Evolutionary conservation across 2,329 filamentous ascomycete genomes (phyloP), one percentile per base, ranked within the genome.

Genomic region (Venturia effusa): DNA sequence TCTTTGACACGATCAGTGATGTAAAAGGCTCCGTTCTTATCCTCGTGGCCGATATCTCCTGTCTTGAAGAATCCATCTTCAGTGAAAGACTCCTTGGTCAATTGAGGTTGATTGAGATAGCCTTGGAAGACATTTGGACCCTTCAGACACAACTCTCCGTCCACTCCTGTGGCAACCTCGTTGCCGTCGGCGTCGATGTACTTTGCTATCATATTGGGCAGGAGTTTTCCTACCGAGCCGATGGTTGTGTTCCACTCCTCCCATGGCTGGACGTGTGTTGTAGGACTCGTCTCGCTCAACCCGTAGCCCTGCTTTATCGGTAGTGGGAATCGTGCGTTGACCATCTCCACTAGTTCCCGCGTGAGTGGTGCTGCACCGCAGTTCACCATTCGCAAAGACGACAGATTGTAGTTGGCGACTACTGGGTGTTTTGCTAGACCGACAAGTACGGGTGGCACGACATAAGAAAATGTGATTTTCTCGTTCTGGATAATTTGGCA

Each of bases 231-330:
- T 0, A 93, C 89, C 0, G 88, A 88, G 24, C 92, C 92, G 68
- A 92, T 86, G 59, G 83, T 85, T 61, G 81, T 85, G 66, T 85
- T 79, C 90, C 92, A 97, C 68, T 90, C 87, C 41, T 85, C 83
- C 79, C 89, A 87, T 8, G 81, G n/a, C 27, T 64, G 59, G 10
- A 65, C 61, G 76, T 91, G 87, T 0, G 90, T 89, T 0, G 86
- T 88, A 0, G 92, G 92, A 32, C 87, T 87, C 17, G 91, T 95
- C 78, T 97, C 93, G 5, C 87, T 91, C 5, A 97, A 81, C 0
- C 93, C 93, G 71, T 96, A 97, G 22, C 90, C 92, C 76, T 97
- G 93, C 79, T 96, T 97, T 66, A 96, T 85, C 1, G 88, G 87
- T 24, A 95, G 81, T 61, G 85, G 85, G 65, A 94, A 84, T 8